Conservation (phyloP, 495 filamentous ascomycete genomes). For the Lophiotrema nucula region DNA sequence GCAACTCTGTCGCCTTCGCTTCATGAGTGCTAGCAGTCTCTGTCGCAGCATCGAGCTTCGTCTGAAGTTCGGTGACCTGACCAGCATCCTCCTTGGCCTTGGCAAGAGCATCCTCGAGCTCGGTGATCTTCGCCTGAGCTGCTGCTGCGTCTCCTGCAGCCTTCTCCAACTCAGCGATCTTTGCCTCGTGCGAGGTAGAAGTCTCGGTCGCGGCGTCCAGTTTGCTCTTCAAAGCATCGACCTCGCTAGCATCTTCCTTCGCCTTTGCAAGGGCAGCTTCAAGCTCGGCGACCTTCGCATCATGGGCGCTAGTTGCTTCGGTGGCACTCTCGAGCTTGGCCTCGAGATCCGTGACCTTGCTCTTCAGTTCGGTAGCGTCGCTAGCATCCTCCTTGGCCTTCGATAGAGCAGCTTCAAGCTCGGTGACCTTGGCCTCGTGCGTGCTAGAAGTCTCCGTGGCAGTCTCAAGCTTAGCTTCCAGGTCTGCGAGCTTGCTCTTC, state of each 20-base stretch:
- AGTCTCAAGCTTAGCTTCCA: background rate
- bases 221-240: background rate
- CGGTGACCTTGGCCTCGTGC: background rate
- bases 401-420: background rate
- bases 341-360: background rate
- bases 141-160: constrained; percentile 31
- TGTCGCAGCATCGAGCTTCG: constrained; percentile 20
- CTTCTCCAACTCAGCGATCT: constrained; percentile 8
- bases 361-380: background rate
- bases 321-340: background rate
- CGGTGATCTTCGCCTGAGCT: background rate
- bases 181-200: background rate
- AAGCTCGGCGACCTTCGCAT: background rate
- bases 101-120: background rate
- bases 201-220: background rate
- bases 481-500: background rate
- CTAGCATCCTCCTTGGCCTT: constrained; percentile 7
- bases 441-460: background rate
- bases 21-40: constrained; percentile 17
- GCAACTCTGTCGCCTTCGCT: background rate
- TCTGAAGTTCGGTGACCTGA: background rate
- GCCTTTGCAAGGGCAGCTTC: constrained; percentile 2
- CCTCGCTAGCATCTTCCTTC: constrained; percentile 1
- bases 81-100: constrained; percentile 7
- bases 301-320: background rate